A percentile compares a stretch with the other conserved stretches of the same genome.
phyloP scores from a whole-genome alignment of 1,284 basidiomycete genomes.

The Takashimella tepidaria region DNA sequence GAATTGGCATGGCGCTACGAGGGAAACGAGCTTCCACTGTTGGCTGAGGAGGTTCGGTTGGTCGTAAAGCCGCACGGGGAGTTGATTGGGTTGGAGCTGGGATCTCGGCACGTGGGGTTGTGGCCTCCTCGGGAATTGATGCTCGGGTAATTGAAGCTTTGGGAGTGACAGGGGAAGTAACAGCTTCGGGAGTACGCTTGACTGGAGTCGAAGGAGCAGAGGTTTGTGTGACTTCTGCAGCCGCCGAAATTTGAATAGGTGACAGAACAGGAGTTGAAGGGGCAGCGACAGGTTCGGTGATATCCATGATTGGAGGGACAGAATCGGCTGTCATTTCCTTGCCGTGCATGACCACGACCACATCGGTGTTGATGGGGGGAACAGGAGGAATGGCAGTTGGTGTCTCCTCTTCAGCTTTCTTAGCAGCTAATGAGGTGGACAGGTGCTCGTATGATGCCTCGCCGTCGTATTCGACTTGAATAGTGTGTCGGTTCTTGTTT shows the following conservation, averaged over 20 bases:
- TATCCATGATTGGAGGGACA: not conserved
- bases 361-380: not conserved
- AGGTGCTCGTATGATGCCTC: constrained; percentile 14
- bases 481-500: constrained; percentile 66
- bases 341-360: not conserved
- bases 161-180: not conserved
- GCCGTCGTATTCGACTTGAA: constrained; percentile 80
- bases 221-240: not conserved
- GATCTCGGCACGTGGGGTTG: not conserved
- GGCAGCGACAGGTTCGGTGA: not conserved
- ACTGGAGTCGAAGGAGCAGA: not conserved
- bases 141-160: not conserved
- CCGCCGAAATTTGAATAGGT: not conserved
- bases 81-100: not conserved
- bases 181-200: not conserved
- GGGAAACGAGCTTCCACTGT: not conserved
- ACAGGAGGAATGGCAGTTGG: not conserved
- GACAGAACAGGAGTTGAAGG: not conserved
- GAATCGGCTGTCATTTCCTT: not conserved
- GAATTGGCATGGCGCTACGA: not conserved
- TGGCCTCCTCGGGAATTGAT: not conserved
- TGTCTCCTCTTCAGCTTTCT: not conserved
- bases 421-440: not conserved
- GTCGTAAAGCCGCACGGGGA: not conserved
- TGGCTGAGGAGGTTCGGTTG: not conserved